Evolutionary conservation across 1,139 yeast species (phyloP), one percentile per base, ranked within the genome.

Genomic region (Hyphopichia pseudoburtonii): DNA sequence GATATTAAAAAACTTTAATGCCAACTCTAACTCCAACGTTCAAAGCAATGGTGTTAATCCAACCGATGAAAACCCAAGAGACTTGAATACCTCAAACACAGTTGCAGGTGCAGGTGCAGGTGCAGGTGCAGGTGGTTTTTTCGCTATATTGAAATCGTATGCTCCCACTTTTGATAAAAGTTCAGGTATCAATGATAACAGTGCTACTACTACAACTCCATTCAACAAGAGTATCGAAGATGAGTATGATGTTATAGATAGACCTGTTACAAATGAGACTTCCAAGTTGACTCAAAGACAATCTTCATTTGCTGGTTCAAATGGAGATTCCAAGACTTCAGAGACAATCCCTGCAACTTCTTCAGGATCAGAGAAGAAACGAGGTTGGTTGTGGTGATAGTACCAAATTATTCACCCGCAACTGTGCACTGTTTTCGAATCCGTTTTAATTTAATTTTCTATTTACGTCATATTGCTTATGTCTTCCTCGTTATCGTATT

Each of bases 231-330:
- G n/a, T 15, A 29, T 45, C 3, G 51, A 43, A 8, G 71, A 63
- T 9, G 72, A 66, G 21, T 73, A 62, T 51, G 80, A 73, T 46
- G 51, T 73, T 30, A 70, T 74, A 35, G 74, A 70, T 35, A 59
- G 54, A 36, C 70, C 70, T 1, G 30, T 19, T 9, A 32, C 32
- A 4, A 31, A 24, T 23, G 28, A 31, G 5, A 32, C 30, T 4
- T 35, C 41, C 50, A 32, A 37, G 14, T 26, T 35, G 32, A 37
- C 36, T 15, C 39, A 51, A 39, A 22, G 50, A 47, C 36, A 39
- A 25, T 21, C 28, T 19, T 30, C 21, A 21, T 17, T 5, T 15
- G 5, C 29, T 27, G 4, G n/a, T 16, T 17, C 28, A 26, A 11
- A 9, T 15, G n/a, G n/a, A n/a, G n/a, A n/a, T n/a, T 7, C 7